phyloP scores from a whole-genome alignment of 2,329 filamentous ascomycete species.

The Cryphonectria japonica region DNA sequence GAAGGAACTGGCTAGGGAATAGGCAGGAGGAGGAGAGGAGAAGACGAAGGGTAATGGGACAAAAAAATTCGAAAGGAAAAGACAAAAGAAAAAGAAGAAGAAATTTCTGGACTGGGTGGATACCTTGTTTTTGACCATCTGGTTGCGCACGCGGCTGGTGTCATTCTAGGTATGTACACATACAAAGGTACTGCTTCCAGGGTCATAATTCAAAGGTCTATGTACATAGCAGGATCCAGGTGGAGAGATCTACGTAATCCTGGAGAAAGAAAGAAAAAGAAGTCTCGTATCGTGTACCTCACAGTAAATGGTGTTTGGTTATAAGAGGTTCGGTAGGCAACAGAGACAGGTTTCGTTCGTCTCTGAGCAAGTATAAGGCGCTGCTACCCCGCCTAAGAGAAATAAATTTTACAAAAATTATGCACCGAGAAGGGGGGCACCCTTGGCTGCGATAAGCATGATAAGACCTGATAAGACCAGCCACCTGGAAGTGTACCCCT shows the following conservation, averaged over 20 bases:
- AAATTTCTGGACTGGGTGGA: neutral
- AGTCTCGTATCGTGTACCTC: too few relatives aligned
- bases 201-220: neutral
- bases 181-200: neutral
- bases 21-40: neutral
- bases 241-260: too few relatives aligned
- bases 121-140: neutral
- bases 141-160: neutral
- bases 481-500: constrained; percentile 12
- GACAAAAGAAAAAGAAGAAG: neutral
- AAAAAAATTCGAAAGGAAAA: neutral
- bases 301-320: too few relatives aligned
- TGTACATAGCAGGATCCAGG: neutral
- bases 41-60: neutral
- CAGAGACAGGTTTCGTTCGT: neutral
- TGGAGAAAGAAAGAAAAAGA: too few relatives aligned
- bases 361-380: neutral
- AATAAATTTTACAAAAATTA: neutral
- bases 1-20: neutral
- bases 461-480: neutral
- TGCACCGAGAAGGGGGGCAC: neutral
- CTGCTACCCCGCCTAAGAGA: constrained; percentile 22
- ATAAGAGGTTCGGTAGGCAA: neutral
- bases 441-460: neutral
- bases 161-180: neutral